Evolutionary conservation across 2,329 filamentous ascomycete genomes (phyloP), one percentile per base, ranked within the genome.

Genomic region (Phoma sp.): DNA sequence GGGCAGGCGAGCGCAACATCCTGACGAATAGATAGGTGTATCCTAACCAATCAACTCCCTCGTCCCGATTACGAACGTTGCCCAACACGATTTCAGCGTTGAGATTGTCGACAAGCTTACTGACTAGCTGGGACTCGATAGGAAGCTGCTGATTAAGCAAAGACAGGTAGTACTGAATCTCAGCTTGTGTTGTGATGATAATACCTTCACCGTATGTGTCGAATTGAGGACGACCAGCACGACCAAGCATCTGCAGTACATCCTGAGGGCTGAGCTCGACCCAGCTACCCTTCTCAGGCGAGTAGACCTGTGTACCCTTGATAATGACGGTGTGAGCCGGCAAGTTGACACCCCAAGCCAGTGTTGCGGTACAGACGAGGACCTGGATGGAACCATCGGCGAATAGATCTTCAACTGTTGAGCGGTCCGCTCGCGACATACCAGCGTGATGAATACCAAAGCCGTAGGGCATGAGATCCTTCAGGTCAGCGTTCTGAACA

Each of bases 371-470:
- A 77, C 92, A 98, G 32, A 98, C 93, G 45, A 99, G 86, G 1
- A 99, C 95, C 73, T 97, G 93, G 33, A 99, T 91, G 29, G 90
- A 87, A 58, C 93, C 93, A 71, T 93, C 89, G 39, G 90, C 86
- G 68, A 99, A 99, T 22, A 99, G 84, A 71, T 96, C 93, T 71
- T 98, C 93, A 10, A 99, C 95, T 44, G 93, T 91, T 25, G 90
- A 93, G 77, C 96, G 89, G 80, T 99, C 96, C n/a, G 89, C 87
- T 73, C 95, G 86, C 73, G 87, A 96, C 90, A 99, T 96, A 76
- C 95, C 95, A 70, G 95, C 95, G 76, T 99, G 95, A 78, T 99
- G 95, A 57, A 99, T 99, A 70, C 95, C 95, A 65, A 99, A 96
- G 6, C 96, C 95, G 66, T 98, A 98, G 0, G 95, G 95, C 70